Evolutionary conservation across 2,329 filamentous ascomycete genomes (phyloP), one percentile per base, ranked within the genome.

Genomic region (Alternaria sp.): DNA sequence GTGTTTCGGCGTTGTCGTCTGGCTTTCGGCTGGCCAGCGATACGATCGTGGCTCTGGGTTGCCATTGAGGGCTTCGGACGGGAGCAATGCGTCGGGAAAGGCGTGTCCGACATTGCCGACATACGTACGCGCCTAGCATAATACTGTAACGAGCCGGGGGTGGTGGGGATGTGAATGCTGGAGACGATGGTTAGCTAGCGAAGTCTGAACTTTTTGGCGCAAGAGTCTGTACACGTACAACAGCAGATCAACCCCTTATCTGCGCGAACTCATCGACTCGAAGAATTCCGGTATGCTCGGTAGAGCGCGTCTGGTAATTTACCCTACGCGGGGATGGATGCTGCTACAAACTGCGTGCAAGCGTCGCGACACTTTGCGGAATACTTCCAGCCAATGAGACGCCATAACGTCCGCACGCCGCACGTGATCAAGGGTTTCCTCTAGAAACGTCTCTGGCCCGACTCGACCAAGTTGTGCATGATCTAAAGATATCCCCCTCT

Each of bases 61-160:
- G 73, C 70, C 71, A 74, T 72, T 72, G 74, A 21, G 60, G 61
- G 26, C 46, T 57, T 36, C 52, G 63, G 5, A 53, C 37, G 26
- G 45, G 45, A 6, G 42, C 36, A 37, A 51, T 44, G 58, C 61
- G 69, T 51, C 60, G 64, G 4, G 50, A 37, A 10, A 76, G 62
- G 9, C 66, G 68, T 29, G 54, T 49, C 46, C 72, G 70, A 56
- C 75, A 78, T 58, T 72, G 72, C 9, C 67, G 69, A 55, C 75
- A 77, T 24, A 77, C 59, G 58, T 77, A 73, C 5, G 72, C 68
- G 65, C 67, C 62, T 45, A 75, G 52, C 75, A 77, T 78, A 23
- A 21, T 31, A 46, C 60, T 54, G 56, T 46, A 23, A 49, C 21
- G 34, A 59, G 45, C 29, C 28, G 33, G 36, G 31, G 7, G 23